Evolutionary conservation across 768 basidiomycete genomes (phyloP), one percentile per base, ranked within the genome.

Genomic region (Plicaturopsis crispa): DNA sequence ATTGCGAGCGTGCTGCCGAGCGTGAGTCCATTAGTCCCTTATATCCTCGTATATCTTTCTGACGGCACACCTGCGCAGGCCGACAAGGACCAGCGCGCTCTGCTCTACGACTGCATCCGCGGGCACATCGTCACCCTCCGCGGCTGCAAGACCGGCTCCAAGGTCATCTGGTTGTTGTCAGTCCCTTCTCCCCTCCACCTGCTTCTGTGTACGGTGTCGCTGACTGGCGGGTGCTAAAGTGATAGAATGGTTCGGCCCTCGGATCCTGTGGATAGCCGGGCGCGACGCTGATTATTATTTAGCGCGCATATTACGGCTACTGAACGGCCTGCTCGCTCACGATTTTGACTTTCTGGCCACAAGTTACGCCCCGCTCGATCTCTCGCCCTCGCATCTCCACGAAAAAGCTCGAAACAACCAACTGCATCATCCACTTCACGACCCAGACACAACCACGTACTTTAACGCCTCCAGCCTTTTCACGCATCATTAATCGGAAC

Each of bases 41-140:
- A 19, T 19, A 30, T 18, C 30, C 38, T 24, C 21, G 33, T 31
- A 18, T 26, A 23, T 11, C 19, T 31, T 33, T 38, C 39, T 23
- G 18, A 30, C 31, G 42, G 24, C 26, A 39, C 23, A 16, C 18
- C 35, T 28, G 19, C 16, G 14, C 37, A 88, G 86, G 84, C 83
- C 38, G 84, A 88, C 60, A 87, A 88, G 57, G 88, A 89, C 38
- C 88, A 91, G 54, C 78, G 88, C 16, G 77, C 81, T 3, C 57
- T 80, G 42, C 65, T 91, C 24, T 90, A 88, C 50, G 87, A 90
- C 31, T 88, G 88, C 49, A 88, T 90, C 46, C 72, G 82, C 26
- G 84, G 85, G 3, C 86, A 90, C 51, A 88, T 90, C 46, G 87
- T 90, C 33, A 90, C 87, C 20, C 67, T 91, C n/a, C 75, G 88